A percentile compares a stretch with the other conserved stretches of the same genome.
Conservation (phyloP, 2,329 filamentous ascomycete species). For the Xylariaceae sp. region DNA sequence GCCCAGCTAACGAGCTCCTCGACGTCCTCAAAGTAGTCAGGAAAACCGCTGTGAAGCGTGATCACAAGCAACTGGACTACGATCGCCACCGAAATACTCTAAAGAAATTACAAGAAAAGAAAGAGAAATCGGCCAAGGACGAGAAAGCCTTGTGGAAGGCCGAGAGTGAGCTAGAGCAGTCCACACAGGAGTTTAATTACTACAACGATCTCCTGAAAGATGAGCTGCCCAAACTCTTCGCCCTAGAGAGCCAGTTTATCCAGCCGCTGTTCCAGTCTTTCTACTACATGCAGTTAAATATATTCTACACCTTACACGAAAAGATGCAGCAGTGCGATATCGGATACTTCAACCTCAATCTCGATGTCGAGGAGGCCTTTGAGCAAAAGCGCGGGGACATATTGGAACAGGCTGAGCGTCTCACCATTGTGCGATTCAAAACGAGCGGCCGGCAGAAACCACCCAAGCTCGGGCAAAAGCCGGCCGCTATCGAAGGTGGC, state of each 20-base stretch:
- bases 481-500: slow-evolving; percentile 32
- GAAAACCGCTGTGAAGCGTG: slow-evolving; percentile 80
- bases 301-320: slow-evolving; percentile 97
- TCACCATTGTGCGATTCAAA: slow-evolving; percentile 87
- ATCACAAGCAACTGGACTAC: slow-evolving; percentile 96
- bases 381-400: slow-evolving; percentile 82
- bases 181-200: slow-evolving; percentile 95
- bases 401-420: slow-evolving; percentile 74
- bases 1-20: slow-evolving; percentile 85
- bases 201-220: slow-evolving; percentile 97
- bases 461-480: slow-evolving; percentile 53
- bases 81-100: slow-evolving; percentile 76
- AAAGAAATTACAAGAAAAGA: slow-evolving; percentile 97
- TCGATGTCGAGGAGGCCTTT: slow-evolving; percentile 89
- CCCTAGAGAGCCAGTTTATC: slow-evolving; percentile 89
- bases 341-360: slow-evolving; percentile 89
- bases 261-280: slow-evolving; percentile 96
- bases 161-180: slow-evolving; percentile 82
- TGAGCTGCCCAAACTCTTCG: slow-evolving; percentile 86
- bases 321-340: slow-evolving; percentile 97
- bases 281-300: slow-evolving; percentile 99
- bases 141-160: slow-evolving; percentile 97
- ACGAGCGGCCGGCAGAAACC: slow-evolving; percentile 66
- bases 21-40: slow-evolving; percentile 94
- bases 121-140: slow-evolving; percentile 92